Percentiles rank a stretch among this genome's conserved stretches.
Evolutionary conservation across 1,139 yeast species (phyloP).

Genomic region (Sugiyamaella sp.): DNA sequence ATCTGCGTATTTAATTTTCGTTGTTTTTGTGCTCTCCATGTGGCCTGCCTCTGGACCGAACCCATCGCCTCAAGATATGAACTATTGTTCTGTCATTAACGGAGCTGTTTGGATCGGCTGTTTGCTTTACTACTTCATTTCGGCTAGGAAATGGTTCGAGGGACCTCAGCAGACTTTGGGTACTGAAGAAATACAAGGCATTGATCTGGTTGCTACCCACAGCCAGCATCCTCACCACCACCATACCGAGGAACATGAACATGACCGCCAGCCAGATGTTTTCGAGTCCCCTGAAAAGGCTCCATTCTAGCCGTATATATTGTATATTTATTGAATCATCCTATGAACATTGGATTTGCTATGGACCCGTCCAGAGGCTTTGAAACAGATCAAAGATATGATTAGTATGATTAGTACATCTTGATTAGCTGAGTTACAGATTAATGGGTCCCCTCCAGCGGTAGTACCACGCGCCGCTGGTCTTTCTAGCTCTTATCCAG

Average conservation of each 20-base stretch:
- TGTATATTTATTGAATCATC: neutral
- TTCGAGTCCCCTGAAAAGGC: neutral
- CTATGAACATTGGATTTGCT: neutral
- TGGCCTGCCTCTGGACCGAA: slow-evolving; percentile 56
- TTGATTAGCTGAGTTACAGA: no score
- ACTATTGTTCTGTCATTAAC: slow-evolving; percentile 66
- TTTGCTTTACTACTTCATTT: slow-evolving; percentile 53
- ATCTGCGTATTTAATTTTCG: slow-evolving; percentile 48
- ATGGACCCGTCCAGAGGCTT: neutral
- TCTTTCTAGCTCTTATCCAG: no score
- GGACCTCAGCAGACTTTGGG: slow-evolving; percentile 65
- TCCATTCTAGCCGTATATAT: neutral
- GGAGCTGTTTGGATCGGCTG: slow-evolving; percentile 61
- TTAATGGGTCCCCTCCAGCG: no score
- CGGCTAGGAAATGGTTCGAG: slow-evolving; percentile 61
- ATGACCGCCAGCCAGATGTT: neutral
- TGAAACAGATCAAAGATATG: no score
- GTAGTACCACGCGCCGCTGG: no score
- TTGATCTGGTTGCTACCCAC: slow-evolving; percentile 12
- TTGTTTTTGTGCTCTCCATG: slow-evolving; percentile 66
- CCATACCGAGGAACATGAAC: neutral
- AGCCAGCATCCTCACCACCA: slow-evolving; percentile 1
- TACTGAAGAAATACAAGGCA: slow-evolving; percentile 20
- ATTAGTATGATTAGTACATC: no score
- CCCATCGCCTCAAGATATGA: slow-evolving; percentile 54